Evolutionary conservation across 2,329 filamentous ascomycete species (phyloP), one percentile per base, ranked within the genome.

Genomic region (Orbilia brochopaga): DNA sequence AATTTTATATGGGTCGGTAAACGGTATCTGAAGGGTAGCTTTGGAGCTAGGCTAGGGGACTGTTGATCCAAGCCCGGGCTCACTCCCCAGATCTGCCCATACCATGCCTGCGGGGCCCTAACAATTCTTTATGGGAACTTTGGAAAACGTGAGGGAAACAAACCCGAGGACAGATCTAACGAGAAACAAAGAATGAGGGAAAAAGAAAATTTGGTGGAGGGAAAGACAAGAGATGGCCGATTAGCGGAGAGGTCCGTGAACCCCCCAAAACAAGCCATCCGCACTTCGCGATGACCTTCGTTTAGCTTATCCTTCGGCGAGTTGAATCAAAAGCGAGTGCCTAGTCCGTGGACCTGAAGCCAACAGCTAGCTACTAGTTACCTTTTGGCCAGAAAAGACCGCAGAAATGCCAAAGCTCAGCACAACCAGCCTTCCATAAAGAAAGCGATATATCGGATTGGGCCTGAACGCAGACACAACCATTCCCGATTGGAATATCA

Each of bases 191-290:
- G n/a, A 48, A 21, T 23, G 21, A 21, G 8, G 19, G 11, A 48
- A 48, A 48, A 17, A 21, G 21, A 21, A 19, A 19, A 19, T 11
- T 42, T 46, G n/a, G n/a, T 24, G 17, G 27, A 54, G 21, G 8
- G 17, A 27, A 40, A 53, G 17, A 4, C 27, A 4, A 32, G n/a
- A 3, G 27, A 32, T 1, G 10, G 15, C 24, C 21, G 24, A 17
- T 27, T 30, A 17, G 35, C 35, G 44, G 19, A n/a, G n/a, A 51
- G 30, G 66, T 21, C 30, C 59, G 48, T 56, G 40, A 44, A n/a
- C n/a, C 56, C 27, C 13, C 32, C 44, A 24, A 55, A 46, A 42
- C 56, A 70, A 70, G 66, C 66, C 65, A 69, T 61, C 64, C 52
- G 57, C 42, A 57, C 44, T 44, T 53, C 63, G 44, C 56, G 54